A percentile compares a stretch with the other conserved stretches of the same genome.
These are phyloP conservation scores for Neurospora crassa DNA, from an alignment of 2,329 filamentous ascomycete genomes.

Conservation along the genomic window DNA sequence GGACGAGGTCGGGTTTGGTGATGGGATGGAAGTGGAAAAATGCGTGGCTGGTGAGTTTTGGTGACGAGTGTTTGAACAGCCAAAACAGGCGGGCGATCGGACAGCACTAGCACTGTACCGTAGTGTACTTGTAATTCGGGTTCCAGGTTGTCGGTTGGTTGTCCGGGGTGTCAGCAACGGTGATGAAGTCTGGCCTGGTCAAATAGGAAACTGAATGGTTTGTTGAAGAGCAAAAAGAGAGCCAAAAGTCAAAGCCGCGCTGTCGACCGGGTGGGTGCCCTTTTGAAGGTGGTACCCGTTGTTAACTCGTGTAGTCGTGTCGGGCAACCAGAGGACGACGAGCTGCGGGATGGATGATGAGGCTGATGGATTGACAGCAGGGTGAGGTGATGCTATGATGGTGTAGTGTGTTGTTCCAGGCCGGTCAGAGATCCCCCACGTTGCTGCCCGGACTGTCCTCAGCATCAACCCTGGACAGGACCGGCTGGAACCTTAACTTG, in stretches of 20 bases:
- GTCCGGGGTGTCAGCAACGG: slow-evolving; percentile 3
- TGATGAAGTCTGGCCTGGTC: background rate
- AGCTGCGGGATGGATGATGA: slow-evolving; percentile 6
- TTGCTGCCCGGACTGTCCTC: background rate
- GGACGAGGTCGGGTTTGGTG: slow-evolving; percentile 9
- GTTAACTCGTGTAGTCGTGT: slow-evolving; percentile 7
- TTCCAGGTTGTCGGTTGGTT: slow-evolving; percentile 4
- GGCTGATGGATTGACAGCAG: slow-evolving; percentile 1
- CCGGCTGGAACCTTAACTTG: background rate
- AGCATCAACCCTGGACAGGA: background rate
- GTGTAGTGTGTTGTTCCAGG: slow-evolving; percentile 4
- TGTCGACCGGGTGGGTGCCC: background rate
- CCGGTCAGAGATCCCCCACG: background rate
- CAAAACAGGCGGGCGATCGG: slow-evolving; percentile 6
- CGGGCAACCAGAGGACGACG: slow-evolving; percentile 15
- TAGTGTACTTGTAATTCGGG: background rate
- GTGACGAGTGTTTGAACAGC: background rate
- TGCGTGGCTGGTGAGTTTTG: slow-evolving; percentile 9
- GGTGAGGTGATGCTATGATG: slow-evolving; percentile 2
- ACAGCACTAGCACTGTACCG: background rate
- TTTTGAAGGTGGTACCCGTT: background rate
- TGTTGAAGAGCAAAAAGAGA: slow-evolving; percentile 3
- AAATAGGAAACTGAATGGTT: background rate
- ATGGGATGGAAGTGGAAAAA: slow-evolving; percentile 9
- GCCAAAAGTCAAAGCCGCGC: background rate